Percentiles rank a stretch among this genome's conserved stretches.
Conservation (phyloP, 2,329 filamentous ascomycete species). For the Fusarium circinatum region DNA sequence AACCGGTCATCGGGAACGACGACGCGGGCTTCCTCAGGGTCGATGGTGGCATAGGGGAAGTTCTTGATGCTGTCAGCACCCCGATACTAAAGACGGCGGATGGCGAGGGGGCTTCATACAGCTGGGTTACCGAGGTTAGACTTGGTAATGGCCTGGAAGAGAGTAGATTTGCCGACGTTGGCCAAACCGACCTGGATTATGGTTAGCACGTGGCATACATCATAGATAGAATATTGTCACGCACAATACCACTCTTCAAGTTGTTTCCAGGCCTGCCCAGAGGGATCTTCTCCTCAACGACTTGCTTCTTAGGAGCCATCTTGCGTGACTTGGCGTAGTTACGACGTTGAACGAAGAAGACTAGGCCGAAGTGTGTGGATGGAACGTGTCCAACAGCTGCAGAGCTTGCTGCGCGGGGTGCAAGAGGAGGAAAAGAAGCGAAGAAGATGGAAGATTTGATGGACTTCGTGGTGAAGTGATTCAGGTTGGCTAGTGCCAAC, state of each 20-base stretch:
- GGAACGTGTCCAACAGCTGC: conserved; percentile 64
- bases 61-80: conserved; percentile 70
- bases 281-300: conserved; percentile 94
- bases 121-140: conserved; percentile 96
- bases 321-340: conserved; percentile 70
- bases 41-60: conserved; percentile 99
- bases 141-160: conserved; percentile 99
- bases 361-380: conserved; percentile 62
- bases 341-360: conserved; percentile 60
- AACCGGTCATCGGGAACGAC: conserved; percentile 96
- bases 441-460: conserved; percentile 54
- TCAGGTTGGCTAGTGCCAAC: conserved; percentile 55
- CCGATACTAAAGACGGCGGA: conserved; percentile 49
- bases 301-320: conserved; percentile 96
- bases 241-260: conserved; percentile 98
- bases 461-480: conserved; percentile 56
- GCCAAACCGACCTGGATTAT: conserved; percentile 86
- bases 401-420: conserved; percentile 74
- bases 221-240: conserved; percentile 41
- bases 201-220: conserved; percentile 38
- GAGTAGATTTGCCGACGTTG: conserved; percentile 98
- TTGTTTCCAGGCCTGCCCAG: conserved; percentile 97
- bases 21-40: conserved; percentile 97
- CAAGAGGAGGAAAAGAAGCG: conserved; percentile 61
- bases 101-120: conserved; percentile 64